A percentile compares a stretch with the other conserved stretches of the same genome.
Evolutionary conservation across 2,329 filamentous ascomycete species (phyloP).

Genomic region (Aureobasidium sp.): DNA sequence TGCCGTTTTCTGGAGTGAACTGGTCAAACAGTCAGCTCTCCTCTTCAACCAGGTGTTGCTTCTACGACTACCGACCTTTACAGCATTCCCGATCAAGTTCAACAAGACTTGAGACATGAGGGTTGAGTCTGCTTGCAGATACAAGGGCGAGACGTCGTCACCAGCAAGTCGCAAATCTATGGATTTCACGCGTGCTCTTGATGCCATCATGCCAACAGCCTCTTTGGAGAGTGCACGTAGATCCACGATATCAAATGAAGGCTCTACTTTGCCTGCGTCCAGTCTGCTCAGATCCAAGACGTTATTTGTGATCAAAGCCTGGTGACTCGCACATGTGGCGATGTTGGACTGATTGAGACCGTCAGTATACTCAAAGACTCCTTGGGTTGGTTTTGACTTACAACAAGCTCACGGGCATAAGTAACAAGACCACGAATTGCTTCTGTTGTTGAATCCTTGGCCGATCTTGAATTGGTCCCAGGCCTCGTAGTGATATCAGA

Average conservation of each 20-base stretch:
- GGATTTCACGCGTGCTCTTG: conserved; percentile 15
- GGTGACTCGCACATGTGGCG: conserved; percentile 13
- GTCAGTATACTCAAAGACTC: neutral
- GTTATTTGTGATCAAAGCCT: conserved; percentile 17
- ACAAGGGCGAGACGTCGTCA: conserved; percentile 3
- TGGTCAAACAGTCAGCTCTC: neutral
- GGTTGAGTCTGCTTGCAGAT: conserved; percentile 15
- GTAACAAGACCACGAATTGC: conserved; percentile 3
- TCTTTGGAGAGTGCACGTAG: conserved; percentile 7
- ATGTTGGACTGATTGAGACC: conserved; percentile 1
- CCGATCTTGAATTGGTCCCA: neutral
- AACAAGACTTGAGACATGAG: conserved; percentile 16
- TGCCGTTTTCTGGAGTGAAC: conserved; percentile 16
- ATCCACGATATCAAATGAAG: conserved; percentile 14
- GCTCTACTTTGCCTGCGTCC: conserved; percentile 17
- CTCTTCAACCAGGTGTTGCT: fast-evolving
- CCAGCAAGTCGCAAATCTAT: conserved; percentile 11
- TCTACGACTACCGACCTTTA: neutral
- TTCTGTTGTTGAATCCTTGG: neutral
- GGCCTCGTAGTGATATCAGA: no score
- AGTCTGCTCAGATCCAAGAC: conserved; percentile 16
- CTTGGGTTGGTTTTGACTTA: neutral
- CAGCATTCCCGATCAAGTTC: conserved; percentile 16
- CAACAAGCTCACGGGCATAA: conserved; percentile 13
- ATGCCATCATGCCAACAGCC: conserved; percentile 15